Base-by-base conservation (phyloP, 306 rosid genomes). In the Arachis stenosperma region DNA sequence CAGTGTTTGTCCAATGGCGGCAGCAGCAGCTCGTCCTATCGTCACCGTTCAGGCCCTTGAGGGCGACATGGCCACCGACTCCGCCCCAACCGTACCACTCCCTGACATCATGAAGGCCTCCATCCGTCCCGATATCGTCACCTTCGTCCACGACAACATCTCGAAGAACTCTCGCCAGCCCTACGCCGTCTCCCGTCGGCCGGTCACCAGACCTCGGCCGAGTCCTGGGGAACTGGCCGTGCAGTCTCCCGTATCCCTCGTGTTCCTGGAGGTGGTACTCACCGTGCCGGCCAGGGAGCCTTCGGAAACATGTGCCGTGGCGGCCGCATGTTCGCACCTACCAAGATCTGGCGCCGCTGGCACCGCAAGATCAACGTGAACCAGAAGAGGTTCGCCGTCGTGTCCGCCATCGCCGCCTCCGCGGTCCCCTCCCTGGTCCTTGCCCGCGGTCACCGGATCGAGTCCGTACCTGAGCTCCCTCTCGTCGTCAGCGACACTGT, bases 261-360 rank as follows among this genome's bases (percentile, higher is more conserved):
- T 1, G 93, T 90, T 4, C 86, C 92, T 5, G 97, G 97, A 0
- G 91, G 97, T n/a, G 97, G 97, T 0, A 90, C 97, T 2, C 97
- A 90, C 74, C 97, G 93, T 11, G 97, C 97, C 2, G 93, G 97
- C 0, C 93, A 90, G 79, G 97, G 80, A 0, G 93, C 93, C 10
- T 88, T 90, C 54, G 93, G 96, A 3, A 90, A 90, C 89, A 90
- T 90, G 96, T 90, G 96, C 73, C 93, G 97, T 0, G 97, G 97
- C 0, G 97, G 97, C 0, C 88, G 97, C 51, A 90, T 90, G 96
- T 90, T 90, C 50, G 96, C 96, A 1, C 96, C 93, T 0, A 90
- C 96, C 27, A 88, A 85, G 90, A 90, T 90, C 87, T 90, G 93
- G 93, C 93, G 96, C 59, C 91, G 88, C 6, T 90, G 96, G 96